A percentile compares a stretch with the other conserved stretches of the same genome.
Conservation (phyloP, 176 grass and related monocot species). For the Raddia distichophylla region DNA sequence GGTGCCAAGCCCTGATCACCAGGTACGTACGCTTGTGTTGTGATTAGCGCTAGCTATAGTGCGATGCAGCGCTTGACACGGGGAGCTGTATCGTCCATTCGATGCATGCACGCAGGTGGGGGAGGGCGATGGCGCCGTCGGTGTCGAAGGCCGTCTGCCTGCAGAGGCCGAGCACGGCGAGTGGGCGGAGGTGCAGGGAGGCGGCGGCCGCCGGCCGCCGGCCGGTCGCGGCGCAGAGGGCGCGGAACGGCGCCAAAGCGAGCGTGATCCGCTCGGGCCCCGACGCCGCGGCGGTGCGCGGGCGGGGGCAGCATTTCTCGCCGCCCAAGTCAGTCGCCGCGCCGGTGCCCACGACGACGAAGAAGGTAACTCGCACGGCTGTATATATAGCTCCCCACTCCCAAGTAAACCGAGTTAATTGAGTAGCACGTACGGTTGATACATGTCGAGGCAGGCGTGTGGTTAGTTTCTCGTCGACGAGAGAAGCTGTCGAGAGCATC, state of each 20-base stretch:
- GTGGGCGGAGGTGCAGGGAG: constrained; percentile 22
- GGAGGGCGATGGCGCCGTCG: not conserved
- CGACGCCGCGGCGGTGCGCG: not conserved
- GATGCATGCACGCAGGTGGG: too few species aligned
- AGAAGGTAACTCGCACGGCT: constrained; percentile 38
- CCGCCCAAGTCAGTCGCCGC: constrained; percentile 41
- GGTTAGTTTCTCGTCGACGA: too few species aligned
- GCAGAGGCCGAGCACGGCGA: constrained; percentile 21
- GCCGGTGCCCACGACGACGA: constrained; percentile 11
- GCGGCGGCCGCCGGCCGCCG: constrained; percentile 25
- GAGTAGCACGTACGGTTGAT: not conserved
- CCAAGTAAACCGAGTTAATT: not conserved
- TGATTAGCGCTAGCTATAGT: too few species aligned
- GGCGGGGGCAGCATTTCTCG: constrained; percentile 27
- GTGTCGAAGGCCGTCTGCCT: constrained; percentile 37
- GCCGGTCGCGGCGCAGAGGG: constrained; percentile 14
- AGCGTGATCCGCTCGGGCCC: not conserved
- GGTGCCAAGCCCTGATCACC: not conserved
- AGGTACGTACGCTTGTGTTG: not conserved
- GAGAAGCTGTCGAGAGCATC: not conserved
- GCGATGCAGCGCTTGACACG: too few species aligned
- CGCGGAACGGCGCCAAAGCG: not conserved
- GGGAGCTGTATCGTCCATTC: too few species aligned
- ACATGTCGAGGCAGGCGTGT: too few species aligned
- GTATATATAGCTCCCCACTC: not conserved